phyloP scores from a whole-genome alignment of 2,329 filamentous ascomycete species.

The Aspergillus awamori region DNA sequence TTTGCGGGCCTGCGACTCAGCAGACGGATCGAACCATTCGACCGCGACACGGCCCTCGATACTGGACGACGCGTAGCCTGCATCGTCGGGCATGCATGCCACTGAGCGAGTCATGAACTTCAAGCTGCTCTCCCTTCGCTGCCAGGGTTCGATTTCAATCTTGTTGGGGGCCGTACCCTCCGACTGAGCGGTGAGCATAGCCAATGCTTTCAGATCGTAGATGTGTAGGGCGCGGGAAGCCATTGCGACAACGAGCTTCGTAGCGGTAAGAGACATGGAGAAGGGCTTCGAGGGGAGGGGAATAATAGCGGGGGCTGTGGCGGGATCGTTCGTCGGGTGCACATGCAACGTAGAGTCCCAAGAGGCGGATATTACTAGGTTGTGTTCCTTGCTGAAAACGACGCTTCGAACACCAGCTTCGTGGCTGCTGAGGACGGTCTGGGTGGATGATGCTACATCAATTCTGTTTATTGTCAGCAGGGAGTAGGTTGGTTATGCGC shows the following conservation, averaged over 20 bases:
- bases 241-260: conserved; percentile 94
- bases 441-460: conserved; percentile 70
- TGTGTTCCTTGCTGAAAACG: conserved; percentile 75
- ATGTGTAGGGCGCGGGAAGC: conserved; percentile 90
- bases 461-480: conserved; percentile 52
- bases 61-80: conserved; percentile 85
- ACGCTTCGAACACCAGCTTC: conserved; percentile 78
- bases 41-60: conserved; percentile 96
- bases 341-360: conserved; percentile 93
- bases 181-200: conserved; percentile 55
- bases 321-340: conserved; percentile 59
- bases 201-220: conserved; percentile 78
- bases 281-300: conserved; percentile 84
- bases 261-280: conserved; percentile 74
- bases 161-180: conserved; percentile 43
- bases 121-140: conserved; percentile 87
- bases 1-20: conserved; percentile 85
- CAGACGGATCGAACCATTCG: conserved; percentile 93
- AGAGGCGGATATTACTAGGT: conserved; percentile 81
- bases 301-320: conserved; percentile 63
- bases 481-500: background rate
- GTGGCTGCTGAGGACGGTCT: conserved; percentile 78
- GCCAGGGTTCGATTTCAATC: conserved; percentile 75
- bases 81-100: conserved; percentile 94
- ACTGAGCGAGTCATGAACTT: conserved; percentile 95